Evolutionary conservation across 768 basidiomycete species (phyloP).

Genomic region (Tubosaeta brunneosetosa): DNA sequence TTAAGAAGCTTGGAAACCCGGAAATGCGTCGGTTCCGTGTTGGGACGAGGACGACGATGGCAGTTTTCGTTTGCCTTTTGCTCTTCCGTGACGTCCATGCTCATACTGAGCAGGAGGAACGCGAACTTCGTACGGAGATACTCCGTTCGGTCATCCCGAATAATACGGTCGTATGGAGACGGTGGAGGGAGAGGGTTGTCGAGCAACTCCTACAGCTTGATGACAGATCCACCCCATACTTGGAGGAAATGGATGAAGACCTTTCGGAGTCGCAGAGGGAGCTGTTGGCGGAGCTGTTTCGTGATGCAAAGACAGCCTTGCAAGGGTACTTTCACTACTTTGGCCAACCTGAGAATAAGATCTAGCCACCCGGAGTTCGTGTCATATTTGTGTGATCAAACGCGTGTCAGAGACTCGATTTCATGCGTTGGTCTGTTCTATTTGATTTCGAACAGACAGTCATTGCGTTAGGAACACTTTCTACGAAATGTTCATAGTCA

Average conservation of each 20-base stretch:
- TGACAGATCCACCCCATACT: not conserved
- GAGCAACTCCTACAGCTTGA: not conserved
- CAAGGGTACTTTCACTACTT: slow-evolving; percentile 5
- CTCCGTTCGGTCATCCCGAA: not conserved
- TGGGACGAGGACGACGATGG: slow-evolving; percentile 21
- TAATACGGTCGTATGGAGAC: not conserved
- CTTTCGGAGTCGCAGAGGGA: not conserved
- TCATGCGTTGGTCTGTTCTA: no score
- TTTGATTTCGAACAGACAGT: no score
- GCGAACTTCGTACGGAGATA: not conserved
- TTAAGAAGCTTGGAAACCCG: slow-evolving; percentile 2
- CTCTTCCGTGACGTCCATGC: slow-evolving; percentile 12
- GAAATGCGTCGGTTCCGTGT: not conserved
- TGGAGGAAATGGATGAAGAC: not conserved
- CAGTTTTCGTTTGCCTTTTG: slow-evolving; percentile 21
- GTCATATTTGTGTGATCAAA: no score
- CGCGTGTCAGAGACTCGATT: no score
- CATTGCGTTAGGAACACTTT: no score
- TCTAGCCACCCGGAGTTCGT: no score
- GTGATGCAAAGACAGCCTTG: slow-evolving; percentile 14
- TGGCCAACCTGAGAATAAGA: not conserved
- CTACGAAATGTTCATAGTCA: no score
- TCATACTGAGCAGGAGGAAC: not conserved
- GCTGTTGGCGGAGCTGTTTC: slow-evolving; percentile 9
- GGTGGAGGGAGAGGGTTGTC: not conserved